phyloP scores from a whole-genome alignment of 140 eudicot species.

The Bidens hawaiensis region DNA sequence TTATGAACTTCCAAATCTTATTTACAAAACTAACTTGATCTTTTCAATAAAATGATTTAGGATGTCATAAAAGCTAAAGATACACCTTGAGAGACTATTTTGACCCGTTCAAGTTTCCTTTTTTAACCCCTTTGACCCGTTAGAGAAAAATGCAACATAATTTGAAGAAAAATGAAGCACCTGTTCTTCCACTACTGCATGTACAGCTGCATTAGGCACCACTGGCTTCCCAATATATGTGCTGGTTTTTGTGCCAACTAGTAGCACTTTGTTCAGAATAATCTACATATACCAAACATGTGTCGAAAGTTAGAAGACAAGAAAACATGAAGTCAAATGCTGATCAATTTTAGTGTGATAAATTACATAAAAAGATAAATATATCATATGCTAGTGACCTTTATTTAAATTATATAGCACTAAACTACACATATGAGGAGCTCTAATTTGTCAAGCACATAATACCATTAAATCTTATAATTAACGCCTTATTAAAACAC shows the following conservation, averaged over 20 bases:
- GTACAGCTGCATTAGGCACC: slow-evolving; percentile 87
- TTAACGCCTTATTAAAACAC: too few species aligned
- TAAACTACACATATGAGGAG: neutral
- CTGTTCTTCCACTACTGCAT: slow-evolving; percentile 96
- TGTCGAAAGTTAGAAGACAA: neutral
- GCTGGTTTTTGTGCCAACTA: slow-evolving; percentile 82
- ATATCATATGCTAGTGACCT: neutral
- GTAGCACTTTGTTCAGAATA: slow-evolving; percentile 78
- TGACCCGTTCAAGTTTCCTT: neutral
- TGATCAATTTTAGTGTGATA: neutral
- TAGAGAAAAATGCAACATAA: neutral
- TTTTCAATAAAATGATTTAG: neutral
- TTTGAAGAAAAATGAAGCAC: slow-evolving; percentile 31
- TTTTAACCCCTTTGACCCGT: neutral
- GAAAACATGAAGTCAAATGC: neutral
- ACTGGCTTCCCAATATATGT: slow-evolving; percentile 76
- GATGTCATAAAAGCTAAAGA: neutral
- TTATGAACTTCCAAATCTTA: neutral
- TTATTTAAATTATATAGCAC: neutral
- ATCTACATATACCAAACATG: slow-evolving; percentile 38
- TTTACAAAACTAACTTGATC: neutral
- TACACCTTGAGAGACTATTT: neutral
- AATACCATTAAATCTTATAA: neutral
- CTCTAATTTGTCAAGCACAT: neutral
- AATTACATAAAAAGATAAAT: neutral